These are phyloP conservation scores for Syncephalastrum monosporum DNA, from an alignment of 371 early-diverging fungal species.

Conservation along the genomic window DNA sequence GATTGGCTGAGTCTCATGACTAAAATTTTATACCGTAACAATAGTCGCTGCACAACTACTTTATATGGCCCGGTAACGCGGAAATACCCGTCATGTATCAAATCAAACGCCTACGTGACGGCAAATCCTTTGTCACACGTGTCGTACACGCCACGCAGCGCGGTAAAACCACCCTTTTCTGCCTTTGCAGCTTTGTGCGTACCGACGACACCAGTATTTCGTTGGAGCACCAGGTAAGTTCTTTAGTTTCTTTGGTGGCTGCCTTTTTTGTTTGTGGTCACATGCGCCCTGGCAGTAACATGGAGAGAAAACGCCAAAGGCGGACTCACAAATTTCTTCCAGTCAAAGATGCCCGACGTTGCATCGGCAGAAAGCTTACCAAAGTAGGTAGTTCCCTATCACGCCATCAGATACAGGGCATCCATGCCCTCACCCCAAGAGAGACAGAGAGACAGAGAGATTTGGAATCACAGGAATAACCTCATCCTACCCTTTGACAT, in stretches of 20 bases:
- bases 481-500: neutral
- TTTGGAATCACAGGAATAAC: too few species aligned
- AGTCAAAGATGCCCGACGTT: too few species aligned
- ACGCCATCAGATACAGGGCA: neutral
- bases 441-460: too few species aligned
- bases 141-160: slow-evolving; percentile 38
- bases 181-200: slow-evolving; percentile 36
- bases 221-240: slow-evolving; percentile 37
- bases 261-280: too few species aligned
- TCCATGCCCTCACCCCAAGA: too few species aligned
- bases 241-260: neutral
- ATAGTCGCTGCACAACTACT: slow-evolving; percentile 42
- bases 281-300: too few species aligned
- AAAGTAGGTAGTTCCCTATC: slow-evolving; percentile 18
- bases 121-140: slow-evolving; percentile 42
- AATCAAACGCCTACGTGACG: slow-evolving; percentile 39
- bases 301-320: too few species aligned
- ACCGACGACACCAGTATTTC: slow-evolving; percentile 16
- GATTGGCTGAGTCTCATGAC: too few species aligned
- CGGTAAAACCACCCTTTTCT: slow-evolving; percentile 37
- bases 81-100: slow-evolving; percentile 41
- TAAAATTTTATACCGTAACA: slow-evolving; percentile 1
- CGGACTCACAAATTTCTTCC: too few species aligned
- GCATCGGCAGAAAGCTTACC: slow-evolving; percentile 21
- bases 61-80: slow-evolving; percentile 32